A percentile compares a stretch with the other conserved stretches of the same genome.
These are phyloP conservation scores for Didymosphaeria variabile DNA, from an alignment of 2,329 filamentous ascomycete genomes.

Conservation along the genomic window DNA sequence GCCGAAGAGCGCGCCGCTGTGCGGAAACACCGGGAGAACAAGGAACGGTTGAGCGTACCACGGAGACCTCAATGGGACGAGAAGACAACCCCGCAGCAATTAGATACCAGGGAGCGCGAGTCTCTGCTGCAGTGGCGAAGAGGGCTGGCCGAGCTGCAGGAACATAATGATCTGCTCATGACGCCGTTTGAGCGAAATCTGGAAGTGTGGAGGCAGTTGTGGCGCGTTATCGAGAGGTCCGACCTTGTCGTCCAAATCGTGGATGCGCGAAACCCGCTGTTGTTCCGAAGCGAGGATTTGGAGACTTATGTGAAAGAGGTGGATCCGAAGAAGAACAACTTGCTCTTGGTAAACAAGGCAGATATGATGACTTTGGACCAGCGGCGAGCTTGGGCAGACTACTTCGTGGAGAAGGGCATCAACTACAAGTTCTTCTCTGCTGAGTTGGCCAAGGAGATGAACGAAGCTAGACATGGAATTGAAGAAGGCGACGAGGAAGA, in stretches of 20 bases:
- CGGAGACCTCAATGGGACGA: slow-evolving; percentile 89
- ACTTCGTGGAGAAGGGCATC: slow-evolving; percentile 82
- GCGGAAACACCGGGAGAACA: slow-evolving; percentile 85
- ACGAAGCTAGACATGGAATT: slow-evolving; percentile 71
- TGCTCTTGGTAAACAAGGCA: slow-evolving; percentile 96
- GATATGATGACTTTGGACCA: slow-evolving; percentile 97
- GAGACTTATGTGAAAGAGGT: slow-evolving; percentile 95
- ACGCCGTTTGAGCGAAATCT: slow-evolving; percentile 97
- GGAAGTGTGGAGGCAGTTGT: slow-evolving; percentile 97
- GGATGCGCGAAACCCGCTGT: slow-evolving; percentile 90
- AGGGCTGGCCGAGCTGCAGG: slow-evolving; percentile 89
- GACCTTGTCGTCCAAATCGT: slow-evolving; percentile 98
- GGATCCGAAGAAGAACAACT: slow-evolving; percentile 84
- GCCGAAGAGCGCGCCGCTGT: slow-evolving; percentile 81
- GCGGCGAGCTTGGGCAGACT: slow-evolving; percentile 82
- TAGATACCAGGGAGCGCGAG: slow-evolving; percentile 81
- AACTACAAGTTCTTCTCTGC: slow-evolving; percentile 97
- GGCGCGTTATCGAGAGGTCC: slow-evolving; percentile 96
- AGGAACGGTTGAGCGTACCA: slow-evolving; percentile 82
- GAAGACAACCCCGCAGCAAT: slow-evolving; percentile 80
- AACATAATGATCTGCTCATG: slow-evolving; percentile 94
- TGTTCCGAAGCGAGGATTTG: slow-evolving; percentile 93
- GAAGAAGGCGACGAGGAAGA: slow-evolving; percentile 56
- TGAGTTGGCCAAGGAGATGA: slow-evolving; percentile 86
- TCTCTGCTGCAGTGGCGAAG: slow-evolving; percentile 87